Base-by-base conservation (phyloP, 805 yeast genomes). In the Wickerhamiella siamensis region DNA sequence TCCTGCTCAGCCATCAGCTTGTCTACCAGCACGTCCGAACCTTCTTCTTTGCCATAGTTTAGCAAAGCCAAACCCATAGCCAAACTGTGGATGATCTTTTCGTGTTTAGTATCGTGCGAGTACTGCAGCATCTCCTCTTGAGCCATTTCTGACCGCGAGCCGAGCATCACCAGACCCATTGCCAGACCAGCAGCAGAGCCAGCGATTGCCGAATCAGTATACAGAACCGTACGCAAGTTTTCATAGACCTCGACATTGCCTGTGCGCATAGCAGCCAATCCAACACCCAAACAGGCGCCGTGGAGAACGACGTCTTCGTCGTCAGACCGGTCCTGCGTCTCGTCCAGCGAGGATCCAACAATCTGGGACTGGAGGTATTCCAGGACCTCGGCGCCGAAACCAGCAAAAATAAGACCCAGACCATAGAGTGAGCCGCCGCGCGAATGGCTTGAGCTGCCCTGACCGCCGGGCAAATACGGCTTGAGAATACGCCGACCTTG, bases 121-220 rank as follows among this genome's bases (percentile, higher is more conserved):
- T 86, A 88, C 2, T 81, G 72, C 42, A 83, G 65, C 94, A 91
- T 82, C 56, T 86, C 96, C 43, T 71, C 69, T 44, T 69, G 63
- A 6, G 83, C 83, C 32, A 65, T 64, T 49, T 74, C 73, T 49
- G 78, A 67, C 43, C 91, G 93, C 4, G 94, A 78, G 19, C 98
- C 98, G 45, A 88, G 71, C 95, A 83, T 83, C 12, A 83, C 84
- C 50, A 91, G 71, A 47, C 98, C 98, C 91, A 91, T 86, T 29
- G 91, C 84, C 50, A 88, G 68, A 36, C 94, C 96, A 22, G 97
- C 95, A 36, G 95, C 95, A 58, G 87, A 95, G 48, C 96, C 94
- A 5, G 95, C 83, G 33, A 83, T 72, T 2, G 96, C 97, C 26
- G 91, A 79, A 58, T 91, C 98, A 9, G 87, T 73, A 58, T 79